Percentiles rank a stretch among this genome's conserved stretches.
These are phyloP conservation scores for Blastocystis sp. DNA, from an alignment of 352 stramenopile species.

Conservation along the genomic window DNA sequence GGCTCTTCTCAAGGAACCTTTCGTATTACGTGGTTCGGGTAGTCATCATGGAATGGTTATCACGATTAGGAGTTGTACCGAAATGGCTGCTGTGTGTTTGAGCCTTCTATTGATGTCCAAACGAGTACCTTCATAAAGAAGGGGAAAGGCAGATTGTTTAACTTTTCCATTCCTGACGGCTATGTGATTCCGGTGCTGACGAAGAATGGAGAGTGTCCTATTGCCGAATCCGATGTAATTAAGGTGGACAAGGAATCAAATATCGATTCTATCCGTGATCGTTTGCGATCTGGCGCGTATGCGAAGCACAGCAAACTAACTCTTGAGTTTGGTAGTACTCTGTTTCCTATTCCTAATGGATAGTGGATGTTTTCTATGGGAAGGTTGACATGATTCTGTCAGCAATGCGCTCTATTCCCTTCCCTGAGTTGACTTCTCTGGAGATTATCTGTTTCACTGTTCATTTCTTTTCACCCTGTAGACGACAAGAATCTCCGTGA, in stretches of 20 bases:
- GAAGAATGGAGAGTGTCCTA: not conserved
- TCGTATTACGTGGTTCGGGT: not conserved
- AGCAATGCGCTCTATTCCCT: not conserved
- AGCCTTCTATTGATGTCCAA: conserved; percentile 31
- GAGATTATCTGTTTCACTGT: not conserved
- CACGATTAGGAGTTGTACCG: conserved; percentile 29
- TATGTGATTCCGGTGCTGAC: conserved; percentile 61
- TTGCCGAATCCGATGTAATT: not conserved
- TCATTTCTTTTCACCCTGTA: not conserved
- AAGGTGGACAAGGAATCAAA: not conserved
- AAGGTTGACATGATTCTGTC: too few species aligned
- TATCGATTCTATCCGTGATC: not conserved
- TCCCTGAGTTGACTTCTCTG: not conserved
- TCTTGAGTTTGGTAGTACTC: not conserved
- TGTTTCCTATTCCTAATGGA: not conserved
- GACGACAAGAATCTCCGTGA: not conserved
- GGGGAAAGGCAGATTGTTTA: not conserved
- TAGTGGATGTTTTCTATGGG: not conserved
- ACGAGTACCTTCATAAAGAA: not conserved
- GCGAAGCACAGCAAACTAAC: not conserved
- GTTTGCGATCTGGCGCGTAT: not conserved
- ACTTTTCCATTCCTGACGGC: conserved; percentile 46
- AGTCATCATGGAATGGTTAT: not conserved
- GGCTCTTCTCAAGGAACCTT: not conserved
- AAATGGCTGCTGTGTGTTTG: conserved; percentile 13